Conservation (phyloP, 2,329 filamentous ascomycete genomes). For the Pezicula rhizophila region DNA sequence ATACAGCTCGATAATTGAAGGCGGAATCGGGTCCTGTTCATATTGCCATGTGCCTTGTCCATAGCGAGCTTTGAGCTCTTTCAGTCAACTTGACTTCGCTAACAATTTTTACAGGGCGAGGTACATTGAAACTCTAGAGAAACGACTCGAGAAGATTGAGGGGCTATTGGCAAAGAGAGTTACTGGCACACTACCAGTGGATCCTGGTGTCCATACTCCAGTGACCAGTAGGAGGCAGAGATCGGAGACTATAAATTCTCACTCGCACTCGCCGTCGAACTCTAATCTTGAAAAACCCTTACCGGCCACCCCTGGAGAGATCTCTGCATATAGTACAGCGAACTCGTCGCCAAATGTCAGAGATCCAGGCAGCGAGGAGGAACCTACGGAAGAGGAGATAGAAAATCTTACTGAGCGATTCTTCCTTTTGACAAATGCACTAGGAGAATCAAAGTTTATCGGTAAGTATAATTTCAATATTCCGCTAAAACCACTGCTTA, state of each 20-base stretch:
- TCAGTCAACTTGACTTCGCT: conserved; percentile 6
- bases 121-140: conserved; percentile 95
- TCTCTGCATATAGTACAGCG: too few species aligned
- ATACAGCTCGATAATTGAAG: too few species aligned
- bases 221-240: conserved; percentile 11
- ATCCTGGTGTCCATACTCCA: conserved; percentile 50
- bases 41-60: too few species aligned
- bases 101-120: conserved; percentile 61
- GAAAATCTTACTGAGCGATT: conserved; percentile 95
- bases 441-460: conserved; percentile 91
- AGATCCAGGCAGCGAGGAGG: conserved; percentile 28
- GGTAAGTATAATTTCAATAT: conserved; percentile 45
- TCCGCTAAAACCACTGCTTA: conserved; percentile 15
- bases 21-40: too few species aligned
- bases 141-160: conserved; percentile 92
- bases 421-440: conserved; percentile 93
- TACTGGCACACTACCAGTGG: conserved; percentile 41
- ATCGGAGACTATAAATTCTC: conserved; percentile 3
- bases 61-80: too few species aligned
- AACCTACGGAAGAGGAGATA: conserved; percentile 59
- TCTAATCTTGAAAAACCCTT: too few species aligned
- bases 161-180: conserved; percentile 51
- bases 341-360: conserved; percentile 24
- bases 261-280: too few species aligned
- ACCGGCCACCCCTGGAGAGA: too few species aligned